Evolutionary conservation across 768 basidiomycete genomes (phyloP), one percentile per base, ranked within the genome.

Genomic region (Coprinopsis cinerea): DNA sequence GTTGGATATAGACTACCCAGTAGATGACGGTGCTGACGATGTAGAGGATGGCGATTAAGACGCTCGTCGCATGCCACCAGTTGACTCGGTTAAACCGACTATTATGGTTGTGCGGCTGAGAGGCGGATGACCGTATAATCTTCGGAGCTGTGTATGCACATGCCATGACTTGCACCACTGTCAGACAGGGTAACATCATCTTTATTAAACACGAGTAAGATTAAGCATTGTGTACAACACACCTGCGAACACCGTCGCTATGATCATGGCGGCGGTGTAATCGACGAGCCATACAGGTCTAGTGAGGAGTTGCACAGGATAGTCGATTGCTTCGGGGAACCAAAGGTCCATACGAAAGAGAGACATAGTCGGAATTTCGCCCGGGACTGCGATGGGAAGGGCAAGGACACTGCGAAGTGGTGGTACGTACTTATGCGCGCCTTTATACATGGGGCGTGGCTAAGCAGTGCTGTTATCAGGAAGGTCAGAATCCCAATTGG

Each of bases 311-410:
- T 48, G 47, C n/a, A 28, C 34, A 14, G 30, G 24, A 37, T 39
- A 48, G 24, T 48, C 47, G 3, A 48, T 36, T 7, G 35, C 14
- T 25, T 48, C 47, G 7, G 47, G 47, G 34, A 48, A 40, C 47
- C 47, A 40, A 6, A 48, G 47, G 36, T 48, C 47, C 3, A 36
- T 35, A 4, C 36, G 18, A 20, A 48, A 48, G 11, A 48, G 47
- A 7, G 47, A 48, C 47, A 48, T 48, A 24, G 45, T n/a, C n/a
- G n/a, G n/a, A n/a, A n/a, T n/a, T n/a, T n/a, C n/a, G n/a, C n/a
- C n/a, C n/a, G n/a, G n/a, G n/a, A n/a, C n/a, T n/a, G n/a, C n/a
- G n/a, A n/a, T n/a, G n/a, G n/a, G n/a, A n/a, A n/a, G n/a, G n/a
- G n/a, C n/a, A n/a, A n/a, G n/a, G n/a, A n/a, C n/a, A n/a, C n/a